Base-by-base conservation (phyloP, 2,329 filamentous ascomycete species). In the Magnaporthiopsis rhizophila region DNA sequence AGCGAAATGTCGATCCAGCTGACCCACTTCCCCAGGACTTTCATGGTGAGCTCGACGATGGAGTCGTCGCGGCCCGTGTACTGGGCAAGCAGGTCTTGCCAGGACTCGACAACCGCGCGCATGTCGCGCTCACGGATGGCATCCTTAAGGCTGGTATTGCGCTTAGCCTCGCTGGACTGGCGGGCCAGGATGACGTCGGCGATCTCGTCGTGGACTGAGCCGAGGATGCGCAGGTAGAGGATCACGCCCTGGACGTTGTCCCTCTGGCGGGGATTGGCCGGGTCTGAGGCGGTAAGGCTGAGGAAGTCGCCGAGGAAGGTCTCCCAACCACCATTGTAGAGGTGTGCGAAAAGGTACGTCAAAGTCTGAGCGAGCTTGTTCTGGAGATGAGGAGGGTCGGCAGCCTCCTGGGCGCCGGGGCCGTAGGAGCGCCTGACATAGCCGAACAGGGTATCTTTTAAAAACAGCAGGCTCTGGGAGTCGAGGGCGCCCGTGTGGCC, bases 1-100 rank as follows among this genome's bases (percentile, higher is more conserved):
- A 99, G 81, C 62, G 90, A 90, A 71, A 99, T 98, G 73, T 98
- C 95, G 72, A 96, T 96, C 95, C 95, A 99, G 83, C 92, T 96
- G 66, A 97, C 92, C 94, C 95, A 99, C 75, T 94, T 95, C 53
- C 92, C 92, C 68, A 99, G 87, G n/a, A 92, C 89, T 76, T 89
- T 92, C 63, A 99, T 82, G 70, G 91, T 93, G 83, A 96, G 88
- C 75, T 97, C 92, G 58, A 96, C 84, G 65, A 98, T 84, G 58
- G 78, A 75, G 72, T 92, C 88, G 69, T 89, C 86, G 65, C 86
- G 82, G 72, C 84, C 85, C 69, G 83, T 81, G 83, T 93, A 98
- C 71, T 89, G 86, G 13, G 86, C 83, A 64, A 99, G 82, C 59
- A 99, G 89, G 72, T 96, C 90, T 75, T 95, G 91, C 95, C 95